Evolutionary conservation across 2,329 filamentous ascomycete genomes (phyloP).

Genomic region (Dissoconium aciculare): DNA sequence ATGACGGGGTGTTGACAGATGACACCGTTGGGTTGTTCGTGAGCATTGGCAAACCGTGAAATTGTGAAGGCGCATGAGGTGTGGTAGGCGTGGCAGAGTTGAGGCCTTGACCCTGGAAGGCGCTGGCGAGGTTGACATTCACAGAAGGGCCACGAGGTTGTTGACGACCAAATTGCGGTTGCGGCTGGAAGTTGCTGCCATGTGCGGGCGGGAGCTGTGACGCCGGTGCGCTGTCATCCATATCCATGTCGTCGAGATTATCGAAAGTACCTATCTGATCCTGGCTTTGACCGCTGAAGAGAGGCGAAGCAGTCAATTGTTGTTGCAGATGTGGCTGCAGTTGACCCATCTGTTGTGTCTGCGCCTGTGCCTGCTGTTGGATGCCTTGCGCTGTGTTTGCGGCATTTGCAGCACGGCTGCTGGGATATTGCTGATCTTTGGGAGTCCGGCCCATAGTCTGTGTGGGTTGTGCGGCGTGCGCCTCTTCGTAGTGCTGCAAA

Average conservation of each 20-base stretch:
- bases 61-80: slow-evolving; percentile 51
- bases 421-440: slow-evolving; percentile 24
- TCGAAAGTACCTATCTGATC: slow-evolving; percentile 24
- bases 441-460: slow-evolving; percentile 27
- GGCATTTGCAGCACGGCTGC: slow-evolving; percentile 21
- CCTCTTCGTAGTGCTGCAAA: slow-evolving; percentile 90
- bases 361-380: slow-evolving; percentile 21
- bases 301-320: slow-evolving; percentile 15
- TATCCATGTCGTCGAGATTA: slow-evolving; percentile 84
- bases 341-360: slow-evolving; percentile 12
- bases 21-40: slow-evolving; percentile 93
- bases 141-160: slow-evolving; percentile 51
- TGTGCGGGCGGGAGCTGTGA: slow-evolving; percentile 34
- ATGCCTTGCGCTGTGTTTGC: slow-evolving; percentile 23
- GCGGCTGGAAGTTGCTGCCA: slow-evolving; percentile 29
- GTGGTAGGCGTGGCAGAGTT: slow-evolving; percentile 77
- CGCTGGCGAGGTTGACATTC: slow-evolving; percentile 65
- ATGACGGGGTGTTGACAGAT: slow-evolving; percentile 86
- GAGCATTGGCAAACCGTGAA: slow-evolving; percentile 45
- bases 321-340: slow-evolving; percentile 8
- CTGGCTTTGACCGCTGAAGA: slow-evolving; percentile 20
- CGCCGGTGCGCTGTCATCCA: slow-evolving; percentile 62
- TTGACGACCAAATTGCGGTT: slow-evolving; percentile 40
- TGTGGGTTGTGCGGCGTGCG: slow-evolving; percentile 52
- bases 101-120: slow-evolving; percentile 53